phyloP scores from a whole-genome alignment of 176 grass and related monocot species.

The Microstegium vimineum region DNA sequence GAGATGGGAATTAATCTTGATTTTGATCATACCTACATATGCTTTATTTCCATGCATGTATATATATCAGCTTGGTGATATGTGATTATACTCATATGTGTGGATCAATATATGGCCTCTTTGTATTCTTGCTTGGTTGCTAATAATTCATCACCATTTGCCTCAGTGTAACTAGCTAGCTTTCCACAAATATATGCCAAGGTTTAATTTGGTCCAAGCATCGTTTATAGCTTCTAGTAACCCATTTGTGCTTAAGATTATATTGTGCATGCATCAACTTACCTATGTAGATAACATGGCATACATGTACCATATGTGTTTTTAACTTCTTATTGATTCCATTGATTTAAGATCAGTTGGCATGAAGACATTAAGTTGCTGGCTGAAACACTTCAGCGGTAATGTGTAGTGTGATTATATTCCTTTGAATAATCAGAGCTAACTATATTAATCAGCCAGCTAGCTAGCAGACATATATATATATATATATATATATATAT shows the following conservation, averaged over 20 bases:
- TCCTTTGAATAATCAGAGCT: neutral
- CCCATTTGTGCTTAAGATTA: neutral
- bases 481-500: too few species aligned
- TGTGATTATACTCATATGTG: neutral
- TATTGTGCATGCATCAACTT: neutral
- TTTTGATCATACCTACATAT: neutral
- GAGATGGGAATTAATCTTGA: neutral
- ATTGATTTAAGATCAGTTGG: neutral
- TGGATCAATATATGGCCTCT: neutral
- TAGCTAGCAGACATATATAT: neutral
- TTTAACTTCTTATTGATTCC: neutral
- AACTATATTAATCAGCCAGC: neutral
- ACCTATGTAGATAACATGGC: neutral
- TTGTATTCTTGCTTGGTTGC: neutral
- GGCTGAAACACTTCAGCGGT: neutral
- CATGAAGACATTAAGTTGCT: neutral
- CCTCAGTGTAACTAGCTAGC: neutral
- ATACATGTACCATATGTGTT: neutral
- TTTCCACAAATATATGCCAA: neutral
- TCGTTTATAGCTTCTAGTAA: neutral
- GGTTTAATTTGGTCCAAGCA: neutral
- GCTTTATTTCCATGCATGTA: neutral
- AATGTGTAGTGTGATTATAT: neutral
- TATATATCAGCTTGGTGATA: neutral
- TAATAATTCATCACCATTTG: neutral